These are phyloP conservation scores for Ascochyta pisi DNA, from an alignment of 2,329 filamentous ascomycete species.

Conservation along the genomic window DNA sequence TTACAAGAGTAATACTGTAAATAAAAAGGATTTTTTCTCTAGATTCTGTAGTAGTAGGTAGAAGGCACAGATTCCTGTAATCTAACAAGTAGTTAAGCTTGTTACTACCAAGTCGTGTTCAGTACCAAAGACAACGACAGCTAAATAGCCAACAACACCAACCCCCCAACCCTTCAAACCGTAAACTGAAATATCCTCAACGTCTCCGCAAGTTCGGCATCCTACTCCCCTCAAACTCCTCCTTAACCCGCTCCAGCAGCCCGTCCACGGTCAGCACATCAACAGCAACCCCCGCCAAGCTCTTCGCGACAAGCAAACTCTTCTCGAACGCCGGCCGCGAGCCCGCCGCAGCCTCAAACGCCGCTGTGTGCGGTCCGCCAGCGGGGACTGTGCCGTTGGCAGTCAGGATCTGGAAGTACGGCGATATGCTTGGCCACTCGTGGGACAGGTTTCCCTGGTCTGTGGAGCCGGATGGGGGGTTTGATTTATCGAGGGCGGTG, in stretches of 20 bases:
- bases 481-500: conserved; percentile 6
- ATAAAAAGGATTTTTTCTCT: too few species aligned
- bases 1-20: too few species aligned
- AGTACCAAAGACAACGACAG: too few species aligned
- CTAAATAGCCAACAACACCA: too few species aligned
- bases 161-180: too few species aligned
- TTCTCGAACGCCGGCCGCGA: conserved; percentile 20
- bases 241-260: conserved; percentile 18
- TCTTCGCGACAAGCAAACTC: conserved; percentile 21
- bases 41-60: too few species aligned
- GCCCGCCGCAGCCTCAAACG: conserved; percentile 24
- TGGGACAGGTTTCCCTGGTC: conserved; percentile 29
- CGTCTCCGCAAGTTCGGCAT: background rate
- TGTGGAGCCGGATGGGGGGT: conserved; percentile 16
- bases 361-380: conserved; percentile 21
- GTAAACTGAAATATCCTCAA: too few species aligned
- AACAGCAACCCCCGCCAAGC: conserved; percentile 19
- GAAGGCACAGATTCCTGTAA: too few species aligned
- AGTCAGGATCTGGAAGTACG: conserved; percentile 25
- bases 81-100: too few species aligned
- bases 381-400: conserved; percentile 18
- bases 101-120: too few species aligned
- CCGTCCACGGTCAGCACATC: conserved; percentile 21
- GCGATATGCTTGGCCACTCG: conserved; percentile 23
- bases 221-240: conserved; percentile 16